Conservation (phyloP, 257 asterid species). For the Knoxia roxburghii region DNA sequence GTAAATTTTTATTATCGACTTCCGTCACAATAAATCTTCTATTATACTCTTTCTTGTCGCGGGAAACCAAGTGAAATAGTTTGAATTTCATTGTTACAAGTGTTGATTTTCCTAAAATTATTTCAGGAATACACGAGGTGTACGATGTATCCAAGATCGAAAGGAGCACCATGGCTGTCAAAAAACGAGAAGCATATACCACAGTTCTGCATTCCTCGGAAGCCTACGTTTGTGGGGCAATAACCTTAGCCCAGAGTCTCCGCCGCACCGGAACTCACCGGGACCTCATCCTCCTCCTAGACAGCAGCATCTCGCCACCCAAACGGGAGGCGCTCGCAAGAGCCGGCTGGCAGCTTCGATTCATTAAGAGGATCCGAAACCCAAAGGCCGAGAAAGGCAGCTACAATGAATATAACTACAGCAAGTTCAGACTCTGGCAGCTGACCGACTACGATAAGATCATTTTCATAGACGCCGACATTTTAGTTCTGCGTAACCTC, state of each 20-base stretch:
- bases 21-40: too few species aligned
- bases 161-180: slow-evolving; percentile 9
- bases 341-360: slow-evolving; percentile 72
- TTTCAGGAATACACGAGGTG: slow-evolving; percentile 35
- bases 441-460: slow-evolving; percentile 67
- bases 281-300: slow-evolving; percentile 67
- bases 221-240: slow-evolving; percentile 76
- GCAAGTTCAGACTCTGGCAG: slow-evolving; percentile 84
- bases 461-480: slow-evolving; percentile 78
- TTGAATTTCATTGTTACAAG: neutral
- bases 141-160: slow-evolving; percentile 45
- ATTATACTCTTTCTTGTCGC: too few species aligned
- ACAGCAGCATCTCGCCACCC: slow-evolving; percentile 47
- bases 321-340: slow-evolving; percentile 44
- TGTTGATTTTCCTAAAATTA: neutral
- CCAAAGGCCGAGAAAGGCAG: slow-evolving; percentile 57
- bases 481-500: slow-evolving; percentile 52
- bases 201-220: slow-evolving; percentile 73
- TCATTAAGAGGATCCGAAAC: slow-evolving; percentile 71
- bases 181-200: slow-evolving; percentile 69
- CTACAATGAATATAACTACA: slow-evolving; percentile 82
- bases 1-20: too few species aligned
- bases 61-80: too few species aligned
- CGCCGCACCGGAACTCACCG: slow-evolving; percentile 53
- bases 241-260: slow-evolving; percentile 70